Evolutionary conservation across 2,329 filamentous ascomycete species (phyloP).

Genomic region (Podosphaera xanthii): DNA sequence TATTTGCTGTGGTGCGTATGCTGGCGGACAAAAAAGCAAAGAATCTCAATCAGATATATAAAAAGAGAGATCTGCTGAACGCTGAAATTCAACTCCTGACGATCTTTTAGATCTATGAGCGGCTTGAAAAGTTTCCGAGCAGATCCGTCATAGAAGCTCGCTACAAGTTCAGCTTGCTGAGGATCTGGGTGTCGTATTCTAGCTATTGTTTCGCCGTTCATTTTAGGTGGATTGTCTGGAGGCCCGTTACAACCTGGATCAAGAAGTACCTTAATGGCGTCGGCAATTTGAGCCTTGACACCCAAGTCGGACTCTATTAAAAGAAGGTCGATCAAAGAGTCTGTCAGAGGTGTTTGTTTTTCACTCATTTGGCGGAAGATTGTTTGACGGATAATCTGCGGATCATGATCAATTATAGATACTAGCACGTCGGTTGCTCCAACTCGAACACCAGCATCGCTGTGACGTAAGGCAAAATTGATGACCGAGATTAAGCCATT

Average conservation of each 20-base stretch:
- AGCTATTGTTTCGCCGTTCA: slow-evolving; percentile 38
- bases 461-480: slow-evolving; percentile 70
- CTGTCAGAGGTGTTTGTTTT: slow-evolving; percentile 64
- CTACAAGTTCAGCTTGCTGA: slow-evolving; percentile 67
- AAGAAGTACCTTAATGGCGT: slow-evolving; percentile 81
- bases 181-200: slow-evolving; percentile 42
- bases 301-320: slow-evolving; percentile 81
- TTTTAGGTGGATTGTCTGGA: slow-evolving; percentile 38
- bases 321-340: slow-evolving; percentile 78
- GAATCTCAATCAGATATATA: slow-evolving; percentile 72
- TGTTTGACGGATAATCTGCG: slow-evolving; percentile 77
- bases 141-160: slow-evolving; percentile 73
- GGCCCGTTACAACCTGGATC: slow-evolving; percentile 43
- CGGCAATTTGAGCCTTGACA: slow-evolving; percentile 84
- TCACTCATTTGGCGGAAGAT: slow-evolving; percentile 84
- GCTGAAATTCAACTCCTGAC: slow-evolving; percentile 44
- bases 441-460: slow-evolving; percentile 64
- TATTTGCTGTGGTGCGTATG: slow-evolving; percentile 71
- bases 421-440: slow-evolving; percentile 87
- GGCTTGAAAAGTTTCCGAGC: slow-evolving; percentile 72
- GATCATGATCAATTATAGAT: slow-evolving; percentile 86
- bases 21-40: slow-evolving; percentile 82
- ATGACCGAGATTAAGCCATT: slow-evolving; percentile 78
- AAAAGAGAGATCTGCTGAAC: slow-evolving; percentile 79
- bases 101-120: slow-evolving; percentile 53